Percentiles rank a stretch among this genome's conserved stretches.
phyloP scores from a whole-genome alignment of 805 yeast genomes.

The Jamesozyma spencerorum region DNA sequence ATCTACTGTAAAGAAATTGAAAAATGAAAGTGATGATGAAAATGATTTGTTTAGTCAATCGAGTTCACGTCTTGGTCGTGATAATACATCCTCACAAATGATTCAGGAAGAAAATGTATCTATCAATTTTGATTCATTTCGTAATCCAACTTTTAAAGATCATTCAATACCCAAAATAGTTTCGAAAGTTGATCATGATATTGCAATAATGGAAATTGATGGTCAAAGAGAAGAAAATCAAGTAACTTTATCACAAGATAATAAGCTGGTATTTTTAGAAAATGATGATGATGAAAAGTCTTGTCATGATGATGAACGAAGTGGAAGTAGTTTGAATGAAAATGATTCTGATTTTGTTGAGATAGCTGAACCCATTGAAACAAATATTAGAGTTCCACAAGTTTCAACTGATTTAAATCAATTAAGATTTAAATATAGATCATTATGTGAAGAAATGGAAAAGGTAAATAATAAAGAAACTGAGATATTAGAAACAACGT shows the following conservation, averaged over 20 bases:
- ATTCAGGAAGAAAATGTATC: not conserved
- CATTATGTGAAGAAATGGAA: constrained; percentile 1
- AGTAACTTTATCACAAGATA: constrained; percentile 14
- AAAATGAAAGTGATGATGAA: not conserved
- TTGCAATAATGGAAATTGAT: constrained; percentile 18
- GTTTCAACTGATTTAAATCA: not conserved
- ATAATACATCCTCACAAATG: too few relatives aligned
- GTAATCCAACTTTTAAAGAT: not conserved
- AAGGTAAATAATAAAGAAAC: not conserved
- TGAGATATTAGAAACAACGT: not conserved
- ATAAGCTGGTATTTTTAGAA: constrained; percentile 14
- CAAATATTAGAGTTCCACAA: constrained; percentile 12
- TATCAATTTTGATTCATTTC: not conserved
- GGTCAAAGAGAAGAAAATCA: constrained; percentile 14
- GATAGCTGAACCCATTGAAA: constrained; percentile 8
- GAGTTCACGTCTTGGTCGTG: too few relatives aligned
- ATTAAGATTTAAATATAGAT: not conserved
- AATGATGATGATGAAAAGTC: constrained; percentile 3
- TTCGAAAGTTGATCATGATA: constrained; percentile 1
- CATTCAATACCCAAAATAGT: not conserved
- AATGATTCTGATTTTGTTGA: constrained; percentile 1
- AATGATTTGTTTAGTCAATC: too few relatives aligned
- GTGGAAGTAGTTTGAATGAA: too few relatives aligned
- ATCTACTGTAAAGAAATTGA: too few relatives aligned
- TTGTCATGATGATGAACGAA: not conserved